Evolutionary conservation across 495 filamentous ascomycete species (phyloP), one percentile per base, ranked within the genome.

Genomic region (Neurospora sp.): DNA sequence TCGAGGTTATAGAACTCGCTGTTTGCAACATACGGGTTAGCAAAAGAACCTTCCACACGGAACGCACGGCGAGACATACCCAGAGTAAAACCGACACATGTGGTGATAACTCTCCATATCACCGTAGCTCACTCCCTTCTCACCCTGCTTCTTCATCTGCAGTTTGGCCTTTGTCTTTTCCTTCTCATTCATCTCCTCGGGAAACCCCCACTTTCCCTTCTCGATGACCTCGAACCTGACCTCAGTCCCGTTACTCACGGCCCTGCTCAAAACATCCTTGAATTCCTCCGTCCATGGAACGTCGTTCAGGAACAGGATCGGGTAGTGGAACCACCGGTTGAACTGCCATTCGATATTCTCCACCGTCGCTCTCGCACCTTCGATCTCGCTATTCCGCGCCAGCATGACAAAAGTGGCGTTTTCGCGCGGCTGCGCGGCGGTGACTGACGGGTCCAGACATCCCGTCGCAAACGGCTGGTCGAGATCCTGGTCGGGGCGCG

Each of bases 81-180:
- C 96, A 54, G 95, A 99, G 83, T 97, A 98, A 85, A 99, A 99
- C 70, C 96, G 88, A 80, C 93, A 96, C 93, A 96, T 96, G 84
- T 97, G 93, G 79, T 99, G 96, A 79, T 99, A 99, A 80, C 92
- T 95, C 81, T 97, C 96, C 91, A 97, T 96, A n/a, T 95, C 96
- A 78, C 93, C 96, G 78, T 99, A 98, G 89, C 96, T 92, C 77
- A 99, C 95, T 39, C 94, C 94, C 66, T 86, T 86, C 81, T 95
- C 91, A 71, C 93, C 95, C 80, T 98, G 96, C 79, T 92, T 90
- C 48, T 89, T 85, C 75, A 99, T 93, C 44, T 92, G 93, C 80
- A 95, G 90, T 80, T 89, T 91, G 70, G 95, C 96, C 39, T 91
- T 90, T 1, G 27, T 2, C 31, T 66, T 71, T 90, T 89, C 37